phyloP scores from a whole-genome alignment of 495 filamentous ascomycete genomes.

The Hypoxylon rickii region DNA sequence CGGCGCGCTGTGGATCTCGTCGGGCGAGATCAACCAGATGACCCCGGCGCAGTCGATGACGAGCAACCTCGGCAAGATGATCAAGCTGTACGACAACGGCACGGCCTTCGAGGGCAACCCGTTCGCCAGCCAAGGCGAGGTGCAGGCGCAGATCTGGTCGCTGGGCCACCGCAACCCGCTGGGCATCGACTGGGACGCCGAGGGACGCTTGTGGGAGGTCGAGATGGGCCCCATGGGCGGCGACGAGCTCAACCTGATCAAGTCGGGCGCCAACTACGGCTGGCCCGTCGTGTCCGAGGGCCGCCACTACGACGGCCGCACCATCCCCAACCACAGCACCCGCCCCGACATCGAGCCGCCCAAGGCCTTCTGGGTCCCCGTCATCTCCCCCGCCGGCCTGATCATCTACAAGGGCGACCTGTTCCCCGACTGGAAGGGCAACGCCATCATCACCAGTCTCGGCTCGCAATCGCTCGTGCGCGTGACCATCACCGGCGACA shows the following conservation, averaged over 20 bases:
- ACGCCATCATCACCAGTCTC: constrained; percentile 42
- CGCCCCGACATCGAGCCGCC: constrained; percentile 41
- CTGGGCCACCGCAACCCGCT: constrained; percentile 44
- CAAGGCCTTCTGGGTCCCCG: constrained; percentile 45
- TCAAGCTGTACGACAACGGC: constrained; percentile 44
- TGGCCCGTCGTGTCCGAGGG: constrained; percentile 44
- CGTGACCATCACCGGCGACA: constrained; percentile 40
- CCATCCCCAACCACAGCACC: constrained; percentile 42
- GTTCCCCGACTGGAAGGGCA: constrained; percentile 43
- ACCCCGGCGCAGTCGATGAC: constrained; percentile 42
- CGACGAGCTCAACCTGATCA: constrained; percentile 45
- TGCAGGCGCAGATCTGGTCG: constrained; percentile 41
- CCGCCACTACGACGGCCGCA: constrained; percentile 42
- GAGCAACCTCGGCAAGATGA: constrained; percentile 44
- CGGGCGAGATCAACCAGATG: constrained; percentile 44
- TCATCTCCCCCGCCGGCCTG: constrained; percentile 42
- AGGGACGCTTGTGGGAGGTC: constrained; percentile 45
- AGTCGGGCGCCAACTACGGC: constrained; percentile 43
- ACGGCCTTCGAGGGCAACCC: constrained; percentile 42
- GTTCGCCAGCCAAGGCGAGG: constrained; percentile 38
- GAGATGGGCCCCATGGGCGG: constrained; percentile 47
- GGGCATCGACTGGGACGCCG: constrained; percentile 44
- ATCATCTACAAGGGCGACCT: constrained; percentile 46
- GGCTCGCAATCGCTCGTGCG: constrained; percentile 38
- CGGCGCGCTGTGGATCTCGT: constrained; percentile 43